Evolutionary conservation across 768 basidiomycete genomes (phyloP).

Genomic region (Serendipita indica): DNA sequence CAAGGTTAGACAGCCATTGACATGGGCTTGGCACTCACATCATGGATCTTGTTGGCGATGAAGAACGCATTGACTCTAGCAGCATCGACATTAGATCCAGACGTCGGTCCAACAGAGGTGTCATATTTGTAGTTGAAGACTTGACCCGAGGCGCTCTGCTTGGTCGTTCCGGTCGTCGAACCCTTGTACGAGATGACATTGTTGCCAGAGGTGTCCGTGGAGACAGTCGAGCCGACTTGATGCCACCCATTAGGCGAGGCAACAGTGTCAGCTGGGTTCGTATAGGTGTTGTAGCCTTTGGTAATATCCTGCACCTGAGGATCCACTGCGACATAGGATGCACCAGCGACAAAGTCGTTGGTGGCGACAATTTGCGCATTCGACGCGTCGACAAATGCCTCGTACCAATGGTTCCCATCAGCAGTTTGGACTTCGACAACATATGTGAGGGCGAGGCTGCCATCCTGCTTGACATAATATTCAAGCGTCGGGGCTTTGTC

Average conservation of each 20-base stretch:
- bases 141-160: conserved; percentile 26
- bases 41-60: conserved; percentile 45
- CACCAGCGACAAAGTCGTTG: conserved; percentile 36
- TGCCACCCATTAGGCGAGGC: conserved; percentile 49
- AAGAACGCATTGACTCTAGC: conserved; percentile 42
- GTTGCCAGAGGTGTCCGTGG: conserved; percentile 25
- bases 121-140: conserved; percentile 29
- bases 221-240: conserved; percentile 24
- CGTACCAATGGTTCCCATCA: conserved; percentile 33
- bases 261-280: conserved; percentile 36
- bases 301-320: not conserved
- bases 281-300: not conserved
- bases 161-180: conserved; percentile 19
- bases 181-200: conserved; percentile 26
- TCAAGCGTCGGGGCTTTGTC: conserved; percentile 26
- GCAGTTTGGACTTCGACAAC: conserved; percentile 30
- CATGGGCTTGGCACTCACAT: conserved; percentile 17
- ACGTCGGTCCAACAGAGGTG: conserved; percentile 26
- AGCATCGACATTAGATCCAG: conserved; percentile 34
- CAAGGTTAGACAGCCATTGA: not conserved
- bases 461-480: conserved; percentile 29
- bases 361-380: conserved; percentile 35
- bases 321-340: conserved; percentile 11
- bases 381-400: conserved; percentile 45
- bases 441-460: conserved; percentile 27